Evolutionary conservation across 805 yeast species (phyloP).

Genomic region (Hanseniaspora hatyaiensis): DNA sequence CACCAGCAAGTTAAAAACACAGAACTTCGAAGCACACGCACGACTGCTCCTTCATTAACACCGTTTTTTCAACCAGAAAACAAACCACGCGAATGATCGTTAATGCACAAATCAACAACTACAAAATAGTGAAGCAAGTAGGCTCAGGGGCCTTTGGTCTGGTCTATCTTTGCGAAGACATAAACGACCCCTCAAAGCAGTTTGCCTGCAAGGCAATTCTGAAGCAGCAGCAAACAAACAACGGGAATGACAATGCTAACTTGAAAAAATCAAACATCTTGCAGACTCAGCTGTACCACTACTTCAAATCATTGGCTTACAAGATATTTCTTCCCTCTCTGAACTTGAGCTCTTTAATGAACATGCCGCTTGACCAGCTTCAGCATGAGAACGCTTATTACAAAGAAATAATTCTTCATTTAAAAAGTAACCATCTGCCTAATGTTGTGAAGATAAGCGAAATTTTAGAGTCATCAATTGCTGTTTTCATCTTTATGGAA

Average conservation of each 20-base stretch:
- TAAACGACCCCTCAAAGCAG: constrained; percentile 33
- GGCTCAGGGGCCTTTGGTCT: constrained; percentile 84
- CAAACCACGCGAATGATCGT: constrained; percentile 18
- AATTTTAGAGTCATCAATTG: constrained; percentile 49
- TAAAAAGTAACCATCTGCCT: constrained; percentile 65
- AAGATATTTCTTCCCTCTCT: constrained; percentile 23
- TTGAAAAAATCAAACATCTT: constrained; percentile 23
- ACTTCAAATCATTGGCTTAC: constrained; percentile 22
- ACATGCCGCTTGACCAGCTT: constrained; percentile 31
- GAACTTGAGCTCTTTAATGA: constrained; percentile 23
- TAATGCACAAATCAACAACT: constrained; percentile 26
- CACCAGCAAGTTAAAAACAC: too few relatives aligned
- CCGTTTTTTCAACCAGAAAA: too few relatives aligned
- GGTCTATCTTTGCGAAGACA: constrained; percentile 58
- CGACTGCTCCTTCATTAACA: too few relatives aligned
- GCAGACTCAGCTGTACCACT: constrained; percentile 25
- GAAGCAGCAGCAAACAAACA: constrained; percentile 29
- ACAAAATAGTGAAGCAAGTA: constrained; percentile 23
- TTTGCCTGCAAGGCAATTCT: constrained; percentile 66
- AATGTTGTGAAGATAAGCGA: constrained; percentile 66
- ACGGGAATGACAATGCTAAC: constrained; percentile 10
- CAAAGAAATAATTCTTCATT: constrained; percentile 63
- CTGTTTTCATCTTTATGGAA: constrained; percentile 68
- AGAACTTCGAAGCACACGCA: too few relatives aligned
- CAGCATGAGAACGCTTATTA: constrained; percentile 24